Conservation (phyloP, 805 yeast species). For the Myxozyma melibiosi region DNA sequence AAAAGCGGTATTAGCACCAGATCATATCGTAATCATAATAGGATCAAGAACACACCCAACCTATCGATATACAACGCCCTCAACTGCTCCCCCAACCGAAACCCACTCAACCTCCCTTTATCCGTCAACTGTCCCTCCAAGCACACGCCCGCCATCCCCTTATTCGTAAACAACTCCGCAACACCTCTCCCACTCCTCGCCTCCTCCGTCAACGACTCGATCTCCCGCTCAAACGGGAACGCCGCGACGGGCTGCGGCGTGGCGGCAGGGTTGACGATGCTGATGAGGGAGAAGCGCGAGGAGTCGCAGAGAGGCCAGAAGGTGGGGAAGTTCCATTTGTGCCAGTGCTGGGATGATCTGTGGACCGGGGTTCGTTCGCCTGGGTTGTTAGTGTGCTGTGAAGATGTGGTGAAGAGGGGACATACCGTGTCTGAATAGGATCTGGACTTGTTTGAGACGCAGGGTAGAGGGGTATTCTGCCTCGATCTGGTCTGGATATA, state of each 20-base stretch:
- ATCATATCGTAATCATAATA: background rate
- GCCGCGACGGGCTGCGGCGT: conserved; percentile 16
- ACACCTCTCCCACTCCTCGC: no score
- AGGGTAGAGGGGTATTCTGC: conserved; percentile 22
- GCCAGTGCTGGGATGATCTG: conserved; percentile 26
- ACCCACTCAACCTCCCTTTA: conserved; percentile 28
- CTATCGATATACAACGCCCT: conserved; percentile 31
- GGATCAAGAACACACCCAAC: conserved; percentile 4
- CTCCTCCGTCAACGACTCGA: conserved; percentile 24
- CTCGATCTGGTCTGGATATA: conserved; percentile 14
- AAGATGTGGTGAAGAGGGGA: background rate
- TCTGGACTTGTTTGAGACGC: conserved; percentile 24
- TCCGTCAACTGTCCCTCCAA: conserved; percentile 34
- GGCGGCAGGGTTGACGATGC: conserved; percentile 21
- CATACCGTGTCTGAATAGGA: conserved; percentile 31
- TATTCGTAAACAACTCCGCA: conserved; percentile 15
- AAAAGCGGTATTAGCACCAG: no score
- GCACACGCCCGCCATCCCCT: conserved; percentile 21
- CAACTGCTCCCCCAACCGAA: conserved; percentile 26
- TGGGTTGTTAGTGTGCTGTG: background rate
- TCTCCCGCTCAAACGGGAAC: conserved; percentile 30
- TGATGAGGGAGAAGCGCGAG: conserved; percentile 22
- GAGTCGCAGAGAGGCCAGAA: conserved; percentile 33
- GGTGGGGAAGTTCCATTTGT: conserved; percentile 33
- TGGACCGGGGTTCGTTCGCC: conserved; percentile 33